Percentiles rank a stretch among this genome's conserved stretches.
phyloP scores from a whole-genome alignment of 1,284 basidiomycete genomes.

The Afroboletus lepidellus region DNA sequence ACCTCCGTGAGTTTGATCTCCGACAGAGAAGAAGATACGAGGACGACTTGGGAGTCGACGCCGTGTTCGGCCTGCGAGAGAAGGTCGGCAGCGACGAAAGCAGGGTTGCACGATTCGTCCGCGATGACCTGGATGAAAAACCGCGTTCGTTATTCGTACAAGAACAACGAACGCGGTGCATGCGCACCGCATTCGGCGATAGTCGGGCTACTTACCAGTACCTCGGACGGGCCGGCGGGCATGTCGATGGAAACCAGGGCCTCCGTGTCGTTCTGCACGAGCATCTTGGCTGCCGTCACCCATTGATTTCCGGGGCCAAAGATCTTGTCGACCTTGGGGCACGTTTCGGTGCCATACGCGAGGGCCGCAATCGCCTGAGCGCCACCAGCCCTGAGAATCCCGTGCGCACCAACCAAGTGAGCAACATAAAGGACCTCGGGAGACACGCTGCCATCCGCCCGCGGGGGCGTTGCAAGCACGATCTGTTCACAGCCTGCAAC shows the following conservation, averaged over 20 bases:
- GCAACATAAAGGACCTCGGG: constrained; percentile 97
- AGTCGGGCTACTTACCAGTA: constrained; percentile 68
- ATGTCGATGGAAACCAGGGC: constrained; percentile 97
- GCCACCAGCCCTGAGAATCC: constrained; percentile 91
- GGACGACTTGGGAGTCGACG: constrained; percentile 95
- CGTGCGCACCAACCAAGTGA: constrained; percentile 81
- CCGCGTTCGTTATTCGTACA: constrained; percentile 38
- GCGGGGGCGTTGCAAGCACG: constrained; percentile 93
- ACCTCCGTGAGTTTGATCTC: constrained; percentile 67
- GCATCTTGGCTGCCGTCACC: constrained; percentile 99
- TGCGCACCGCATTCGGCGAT: constrained; percentile 16
- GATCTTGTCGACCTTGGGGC: constrained; percentile 99
- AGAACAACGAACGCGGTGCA: constrained; percentile 40
- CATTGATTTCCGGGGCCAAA: constrained; percentile 99
- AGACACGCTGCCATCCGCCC: constrained; percentile 86
- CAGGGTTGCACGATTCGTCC: constrained; percentile 81
- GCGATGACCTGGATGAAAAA: constrained; percentile 75
- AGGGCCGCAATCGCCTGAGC: constrained; percentile 97
- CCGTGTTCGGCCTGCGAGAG: constrained; percentile 98
- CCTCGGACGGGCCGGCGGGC: constrained; percentile 98
- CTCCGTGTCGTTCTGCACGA: constrained; percentile 98
- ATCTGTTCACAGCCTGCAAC: constrained; percentile 94
- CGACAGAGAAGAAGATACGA: constrained; percentile 78
- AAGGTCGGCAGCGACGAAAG: constrained; percentile 95
- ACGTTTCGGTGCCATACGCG: constrained; percentile 93